phyloP scores from a whole-genome alignment of 257 asterid genomes.

The Avicennia marina region DNA sequence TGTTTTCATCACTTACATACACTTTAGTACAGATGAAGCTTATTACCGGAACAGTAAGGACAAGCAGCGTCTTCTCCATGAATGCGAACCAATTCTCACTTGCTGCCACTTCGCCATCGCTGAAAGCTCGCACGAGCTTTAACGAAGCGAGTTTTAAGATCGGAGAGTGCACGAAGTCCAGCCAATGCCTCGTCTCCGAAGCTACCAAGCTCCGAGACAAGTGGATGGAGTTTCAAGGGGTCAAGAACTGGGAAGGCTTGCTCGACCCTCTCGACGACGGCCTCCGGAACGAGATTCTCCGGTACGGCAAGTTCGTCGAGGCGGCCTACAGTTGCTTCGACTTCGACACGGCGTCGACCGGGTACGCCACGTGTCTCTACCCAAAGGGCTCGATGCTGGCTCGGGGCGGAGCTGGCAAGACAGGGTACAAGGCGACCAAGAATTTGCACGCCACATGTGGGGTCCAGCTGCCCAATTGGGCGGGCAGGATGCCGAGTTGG shows the following conservation, averaged over 20 bases:
- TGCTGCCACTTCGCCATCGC: too few relatives aligned
- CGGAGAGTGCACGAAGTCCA: background rate
- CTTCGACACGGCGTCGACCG: constrained; percentile 48
- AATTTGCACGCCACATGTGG: constrained; percentile 44
- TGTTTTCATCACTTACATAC: too few relatives aligned
- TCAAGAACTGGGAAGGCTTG: constrained; percentile 76
- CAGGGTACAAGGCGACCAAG: constrained; percentile 36
- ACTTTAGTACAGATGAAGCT: too few relatives aligned
- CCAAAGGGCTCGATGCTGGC: constrained; percentile 29
- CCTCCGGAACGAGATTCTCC: constrained; percentile 49
- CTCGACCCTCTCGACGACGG: constrained; percentile 65
- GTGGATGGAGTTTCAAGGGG: constrained; percentile 78
- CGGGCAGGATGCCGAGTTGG: constrained; percentile 27
- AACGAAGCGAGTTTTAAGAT: background rate
- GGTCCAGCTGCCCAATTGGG: constrained; percentile 42
- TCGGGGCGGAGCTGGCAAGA: constrained; percentile 18
- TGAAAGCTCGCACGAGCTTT: too few relatives aligned
- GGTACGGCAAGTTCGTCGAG: constrained; percentile 66
- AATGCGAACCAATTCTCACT: too few relatives aligned
- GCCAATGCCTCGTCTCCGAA: background rate
- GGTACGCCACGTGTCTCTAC: constrained; percentile 36
- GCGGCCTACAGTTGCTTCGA: constrained; percentile 55
- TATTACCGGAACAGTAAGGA: too few relatives aligned
- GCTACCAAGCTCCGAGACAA: constrained; percentile 28
- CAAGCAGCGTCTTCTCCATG: too few relatives aligned